Evolutionary conservation across 768 basidiomycete species (phyloP), one percentile per base, ranked within the genome.

Genomic region (Tylopilus sp.): DNA sequence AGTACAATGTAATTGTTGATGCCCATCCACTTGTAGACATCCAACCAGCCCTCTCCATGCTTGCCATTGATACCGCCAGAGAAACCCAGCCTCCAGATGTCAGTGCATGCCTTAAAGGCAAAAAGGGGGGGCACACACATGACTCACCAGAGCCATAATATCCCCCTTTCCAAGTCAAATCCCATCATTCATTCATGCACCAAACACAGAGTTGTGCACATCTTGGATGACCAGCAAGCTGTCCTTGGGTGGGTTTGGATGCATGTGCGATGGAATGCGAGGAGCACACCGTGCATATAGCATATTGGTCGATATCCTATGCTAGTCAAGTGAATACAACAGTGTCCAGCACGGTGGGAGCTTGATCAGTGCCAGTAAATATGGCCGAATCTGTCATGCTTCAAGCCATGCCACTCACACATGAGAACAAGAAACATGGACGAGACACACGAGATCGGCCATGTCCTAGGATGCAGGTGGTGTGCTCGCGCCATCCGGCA

Each of bases 141-240:
- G 90, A 90, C 59, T 95, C 94, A 6, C 95, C 95, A 48, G 85
- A 85, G 0, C 95, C 95, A 60, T 85, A 92, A 69, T 93, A 95
- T 2, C 79, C 77, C 79, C 77, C 47, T 78, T 80, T 41, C 79
- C 82, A 38, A 74, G 60, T 50, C 70, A 70, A n/a, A 68, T 15
- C 0, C 84, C 85, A 43, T 95, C 91, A 41, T 84, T 86, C 46
- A 92, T 69, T 80, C 85, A 98, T 2, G 74, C 88, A 1, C 95
- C 97, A 68, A 97, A 97, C 3, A 86, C 44, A 3, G 73, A 71
- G 6, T 83, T 85, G 7, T 75, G 68, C 0, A 79, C 71, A 58
- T 93, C 93, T 39, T 75, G 77, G 1, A 94, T 68, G 6, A 82
- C 78, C 1, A 98, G 57, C 10, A 98, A 57, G 40, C 80, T 80